Evolutionary conservation across 805 yeast genomes (phyloP), one percentile per base, ranked within the genome.

Genomic region (Saccharomycopsis capsularis): DNA sequence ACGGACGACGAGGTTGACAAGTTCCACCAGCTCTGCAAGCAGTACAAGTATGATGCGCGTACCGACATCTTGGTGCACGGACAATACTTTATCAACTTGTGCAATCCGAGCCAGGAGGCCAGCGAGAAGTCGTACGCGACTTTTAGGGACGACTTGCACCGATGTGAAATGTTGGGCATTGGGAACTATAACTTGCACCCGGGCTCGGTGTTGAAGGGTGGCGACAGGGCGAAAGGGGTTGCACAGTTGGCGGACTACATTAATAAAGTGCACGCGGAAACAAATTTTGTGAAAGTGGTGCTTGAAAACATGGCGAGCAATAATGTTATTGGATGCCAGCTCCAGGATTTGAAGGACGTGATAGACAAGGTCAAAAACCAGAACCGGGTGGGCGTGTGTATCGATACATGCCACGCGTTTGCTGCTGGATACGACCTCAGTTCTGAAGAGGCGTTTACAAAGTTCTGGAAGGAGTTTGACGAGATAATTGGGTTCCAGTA

Each of bases 291-390:
- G 29, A 90, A 83, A 59, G 81, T 93, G 40, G 95, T 93, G 11
- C 73, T 93, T 51, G 99, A 93, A 60, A 93, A 91, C 61, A 93
- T 93, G 99, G 96, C 99, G 1, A 99, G 99, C 7, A 95, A 88
- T 57, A 83, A 85, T 54, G 74, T 91, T 52, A 83, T 93, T 38
- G 99, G 98, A 1, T 82, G 91, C 2, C 71, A 76, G 38, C 66
- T 91, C 25, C 79, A 84, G 55, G 98, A 93, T 60, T 70, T 93
- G 42, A 69, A 74, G 25, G 76, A 74, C 21, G 90, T 93, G 15
- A 87, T 93, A 40, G 82, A 77, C 34, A 60, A 79, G 71, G 76
- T 93, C n/a, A 84, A 88, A 1, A 77, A 89, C 60, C 90, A 90
- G 63, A 61, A 67, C 1, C 73, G 99, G 49, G 82, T 93, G n/a